phyloP scores from a whole-genome alignment of 2,329 filamentous ascomycete species.

The Ascocoryne sarcoides region DNA sequence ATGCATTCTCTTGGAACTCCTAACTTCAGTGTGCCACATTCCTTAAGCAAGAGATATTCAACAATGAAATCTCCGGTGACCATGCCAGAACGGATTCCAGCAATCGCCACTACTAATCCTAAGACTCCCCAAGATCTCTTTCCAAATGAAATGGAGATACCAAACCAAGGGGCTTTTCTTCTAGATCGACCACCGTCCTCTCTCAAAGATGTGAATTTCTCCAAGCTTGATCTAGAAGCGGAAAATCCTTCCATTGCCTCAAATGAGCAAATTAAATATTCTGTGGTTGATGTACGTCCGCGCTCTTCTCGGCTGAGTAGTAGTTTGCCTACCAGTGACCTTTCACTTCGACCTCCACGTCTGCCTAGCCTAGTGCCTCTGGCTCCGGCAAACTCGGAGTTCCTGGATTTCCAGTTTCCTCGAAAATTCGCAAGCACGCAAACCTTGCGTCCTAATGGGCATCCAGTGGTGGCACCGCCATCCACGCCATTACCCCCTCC shows the following conservation, averaged over 20 bases:
- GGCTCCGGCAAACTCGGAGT: not conserved
- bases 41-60: slow-evolving; percentile 20
- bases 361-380: not conserved
- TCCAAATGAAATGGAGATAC: not conserved
- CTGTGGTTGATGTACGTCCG: too few species aligned
- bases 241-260: too few species aligned
- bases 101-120: slow-evolving; percentile 3
- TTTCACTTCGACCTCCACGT: not conserved
- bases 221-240: not conserved
- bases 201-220: not conserved
- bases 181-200: not conserved
- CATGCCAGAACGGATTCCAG: not conserved
- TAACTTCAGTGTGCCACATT: slow-evolving; percentile 27
- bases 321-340: not conserved
- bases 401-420: slow-evolving; percentile 1
- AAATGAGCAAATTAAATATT: too few species aligned
- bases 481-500: not conserved
- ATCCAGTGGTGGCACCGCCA: not conserved
- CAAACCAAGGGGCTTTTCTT: not conserved
- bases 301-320: too few species aligned
- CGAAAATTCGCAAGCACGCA: not conserved
- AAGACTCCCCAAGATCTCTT: not conserved
- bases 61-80: slow-evolving; percentile 8
- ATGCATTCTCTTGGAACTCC: slow-evolving; percentile 15
- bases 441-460: not conserved